phyloP scores from a whole-genome alignment of 352 stramenopile genomes.

The Phytopythium vexans region DNA sequence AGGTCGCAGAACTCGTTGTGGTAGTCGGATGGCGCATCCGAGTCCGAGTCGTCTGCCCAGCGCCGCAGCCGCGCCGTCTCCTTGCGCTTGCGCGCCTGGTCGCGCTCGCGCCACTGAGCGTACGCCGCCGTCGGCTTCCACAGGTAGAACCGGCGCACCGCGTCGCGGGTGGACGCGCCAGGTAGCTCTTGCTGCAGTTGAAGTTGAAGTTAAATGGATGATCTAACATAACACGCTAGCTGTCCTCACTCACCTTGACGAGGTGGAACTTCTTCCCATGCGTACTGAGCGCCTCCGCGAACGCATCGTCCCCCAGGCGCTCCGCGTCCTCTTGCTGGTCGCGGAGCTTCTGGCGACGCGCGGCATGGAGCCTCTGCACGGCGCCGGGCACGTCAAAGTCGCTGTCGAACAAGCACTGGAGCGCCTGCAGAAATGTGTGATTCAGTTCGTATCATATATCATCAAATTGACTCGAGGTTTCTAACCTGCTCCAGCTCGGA shows the following conservation, averaged over 20 bases:
- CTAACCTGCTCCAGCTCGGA: conserved; percentile 58
- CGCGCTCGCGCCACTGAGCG: conserved; percentile 37
- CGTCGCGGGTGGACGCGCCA: conserved; percentile 29
- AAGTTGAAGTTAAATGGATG: conserved; percentile 1
- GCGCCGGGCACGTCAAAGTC: conserved; percentile 46
- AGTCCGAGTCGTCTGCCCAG: conserved; percentile 24
- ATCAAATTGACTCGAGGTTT: conserved; percentile 6
- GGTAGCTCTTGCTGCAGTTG: conserved; percentile 38
- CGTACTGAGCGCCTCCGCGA: conserved; percentile 32
- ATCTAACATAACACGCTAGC: conserved; percentile 1
- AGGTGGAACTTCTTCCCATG: conserved; percentile 65
- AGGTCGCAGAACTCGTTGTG: conserved; percentile 73
- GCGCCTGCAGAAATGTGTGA: conserved; percentile 26
- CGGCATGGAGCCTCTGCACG: conserved; percentile 26
- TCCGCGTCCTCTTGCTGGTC: conserved; percentile 17
- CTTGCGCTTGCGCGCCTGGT: conserved; percentile 36
- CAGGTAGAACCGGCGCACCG: conserved; percentile 62
- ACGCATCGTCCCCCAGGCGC: conserved; percentile 31
- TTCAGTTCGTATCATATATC: not conserved
- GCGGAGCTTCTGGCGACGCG: conserved; percentile 25
- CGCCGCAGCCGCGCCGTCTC: conserved; percentile 49
- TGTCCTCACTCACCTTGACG: conserved; percentile 40
- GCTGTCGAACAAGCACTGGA: conserved; percentile 58
- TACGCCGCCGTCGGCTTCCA: conserved; percentile 66
- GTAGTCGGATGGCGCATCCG: conserved; percentile 35